phyloP scores from a whole-genome alignment of 768 basidiomycete genomes.

The Mycena indigotica region DNA sequence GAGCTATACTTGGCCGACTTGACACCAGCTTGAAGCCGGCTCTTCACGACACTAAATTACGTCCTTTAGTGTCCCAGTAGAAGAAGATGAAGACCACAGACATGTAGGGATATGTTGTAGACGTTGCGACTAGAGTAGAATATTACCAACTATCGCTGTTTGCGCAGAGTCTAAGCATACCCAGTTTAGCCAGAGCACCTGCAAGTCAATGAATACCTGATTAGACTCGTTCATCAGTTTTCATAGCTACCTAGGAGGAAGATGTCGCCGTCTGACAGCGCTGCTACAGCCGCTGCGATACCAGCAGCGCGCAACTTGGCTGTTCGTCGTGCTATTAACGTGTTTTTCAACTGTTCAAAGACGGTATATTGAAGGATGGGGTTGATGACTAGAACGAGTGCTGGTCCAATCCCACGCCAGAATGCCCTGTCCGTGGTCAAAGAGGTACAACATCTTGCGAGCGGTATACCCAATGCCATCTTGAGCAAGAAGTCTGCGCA shows the following conservation, averaged over 20 bases:
- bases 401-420: slow-evolving; percentile 92
- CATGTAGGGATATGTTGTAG: slow-evolving; percentile 76
- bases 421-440: slow-evolving; percentile 75
- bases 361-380: slow-evolving; percentile 94
- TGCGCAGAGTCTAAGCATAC: slow-evolving; percentile 42
- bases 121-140: slow-evolving; percentile 51
- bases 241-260: slow-evolving; percentile 69
- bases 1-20: slow-evolving; percentile 63
- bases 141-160: too few species aligned
- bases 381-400: slow-evolving; percentile 91
- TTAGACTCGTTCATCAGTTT: too few species aligned
- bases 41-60: slow-evolving; percentile 57
- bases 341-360: slow-evolving; percentile 94
- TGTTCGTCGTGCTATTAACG: slow-evolving; percentile 65
- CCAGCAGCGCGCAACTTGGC: slow-evolving; percentile 52
- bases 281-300: slow-evolving; percentile 43
- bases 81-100: background rate
- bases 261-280: slow-evolving; percentile 83
- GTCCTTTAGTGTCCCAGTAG: too few species aligned
- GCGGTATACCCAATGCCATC: slow-evolving; percentile 57
- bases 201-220: background rate
- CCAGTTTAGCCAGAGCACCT: slow-evolving; percentile 89
- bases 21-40: slow-evolving; percentile 64
- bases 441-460: slow-evolving; percentile 1
- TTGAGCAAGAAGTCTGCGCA: slow-evolving; percentile 67